These are phyloP conservation scores for Fragaria ananassa DNA, from an alignment of 306 rosid genomes.

Conservation along the genomic window DNA sequence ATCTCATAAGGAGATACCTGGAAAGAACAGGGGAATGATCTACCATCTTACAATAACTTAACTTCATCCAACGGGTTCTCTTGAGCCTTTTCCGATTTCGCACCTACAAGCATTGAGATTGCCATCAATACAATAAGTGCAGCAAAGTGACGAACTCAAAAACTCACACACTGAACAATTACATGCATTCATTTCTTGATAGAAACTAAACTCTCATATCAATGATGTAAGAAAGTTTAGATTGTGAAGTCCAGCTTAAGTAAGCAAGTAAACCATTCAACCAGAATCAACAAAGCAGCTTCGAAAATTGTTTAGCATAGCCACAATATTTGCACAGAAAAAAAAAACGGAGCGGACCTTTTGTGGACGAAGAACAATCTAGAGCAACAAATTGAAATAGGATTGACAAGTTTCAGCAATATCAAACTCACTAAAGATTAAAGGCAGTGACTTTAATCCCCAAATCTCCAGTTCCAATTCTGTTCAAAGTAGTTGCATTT, in stretches of 20 bases:
- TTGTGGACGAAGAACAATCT: not conserved
- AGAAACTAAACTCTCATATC: not conserved
- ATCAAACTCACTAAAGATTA: not conserved
- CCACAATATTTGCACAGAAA: not conserved
- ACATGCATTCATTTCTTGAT: not conserved
- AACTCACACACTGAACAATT: not conserved
- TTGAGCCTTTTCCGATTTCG: slow-evolving; percentile 33
- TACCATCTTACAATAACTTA: slow-evolving; percentile 50
- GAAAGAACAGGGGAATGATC: slow-evolving; percentile 43
- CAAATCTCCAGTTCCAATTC: not conserved
- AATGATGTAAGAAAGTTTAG: not conserved
- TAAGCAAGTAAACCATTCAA: not conserved
- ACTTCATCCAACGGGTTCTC: slow-evolving; percentile 52
- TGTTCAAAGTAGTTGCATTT: not conserved
- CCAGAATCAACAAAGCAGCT: not conserved
- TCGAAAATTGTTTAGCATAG: not conserved
- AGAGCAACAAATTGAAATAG: not conserved
- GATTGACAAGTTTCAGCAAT: not conserved
- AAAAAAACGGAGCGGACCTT: not conserved
- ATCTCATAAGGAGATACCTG: slow-evolving; percentile 50
- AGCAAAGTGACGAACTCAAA: not conserved
- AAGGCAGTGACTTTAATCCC: not conserved
- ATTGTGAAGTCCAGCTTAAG: not conserved
- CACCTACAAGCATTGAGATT: slow-evolving; percentile 41
- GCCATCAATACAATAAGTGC: slow-evolving; percentile 20